Evolutionary conservation across 2,329 filamentous ascomycete species (phyloP).

Genomic region (Drechslerella stenobrocha): DNA sequence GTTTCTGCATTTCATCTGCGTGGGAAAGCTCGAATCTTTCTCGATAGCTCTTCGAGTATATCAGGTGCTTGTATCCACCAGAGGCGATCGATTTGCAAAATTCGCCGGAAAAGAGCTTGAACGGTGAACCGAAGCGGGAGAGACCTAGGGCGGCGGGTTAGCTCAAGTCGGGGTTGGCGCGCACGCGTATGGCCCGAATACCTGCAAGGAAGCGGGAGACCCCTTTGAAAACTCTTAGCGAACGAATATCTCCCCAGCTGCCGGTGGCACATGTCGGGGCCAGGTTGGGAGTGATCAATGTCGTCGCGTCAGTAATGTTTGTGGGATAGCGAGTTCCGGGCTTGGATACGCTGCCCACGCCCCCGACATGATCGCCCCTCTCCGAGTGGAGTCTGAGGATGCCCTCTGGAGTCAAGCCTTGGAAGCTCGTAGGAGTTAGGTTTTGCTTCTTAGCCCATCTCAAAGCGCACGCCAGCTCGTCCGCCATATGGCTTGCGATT

Average conservation of each 20-base stretch:
- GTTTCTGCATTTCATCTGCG: conserved; percentile 35
- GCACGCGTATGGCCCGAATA: conserved; percentile 4
- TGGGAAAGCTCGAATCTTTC: conserved; percentile 21
- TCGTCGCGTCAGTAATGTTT: conserved; percentile 7
- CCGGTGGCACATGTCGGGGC: not conserved
- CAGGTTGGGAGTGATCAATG: not conserved
- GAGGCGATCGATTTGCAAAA: conserved; percentile 46
- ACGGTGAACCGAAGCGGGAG: conserved; percentile 38
- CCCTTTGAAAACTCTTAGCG: conserved; percentile 37
- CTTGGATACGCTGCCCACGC: not conserved
- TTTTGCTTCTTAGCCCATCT: conserved; percentile 47
- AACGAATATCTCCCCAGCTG: conserved; percentile 27
- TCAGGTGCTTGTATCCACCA: conserved; percentile 38
- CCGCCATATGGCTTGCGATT: conserved; percentile 43
- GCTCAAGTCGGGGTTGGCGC: not conserved
- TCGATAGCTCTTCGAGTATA: conserved; percentile 42
- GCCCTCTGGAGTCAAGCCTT: conserved; percentile 36
- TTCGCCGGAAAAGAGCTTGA: conserved; percentile 42
- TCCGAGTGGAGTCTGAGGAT: conserved; percentile 43
- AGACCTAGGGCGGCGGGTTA: conserved; percentile 11
- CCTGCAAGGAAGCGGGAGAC: conserved; percentile 28
- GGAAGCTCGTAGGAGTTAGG: conserved; percentile 41
- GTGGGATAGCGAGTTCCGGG: conserved; percentile 9
- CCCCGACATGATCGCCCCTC: conserved; percentile 17
- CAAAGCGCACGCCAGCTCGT: conserved; percentile 44